Conservation (phyloP, 2,329 filamentous ascomycete genomes). For the Paraphoma chrysanthemicola region DNA sequence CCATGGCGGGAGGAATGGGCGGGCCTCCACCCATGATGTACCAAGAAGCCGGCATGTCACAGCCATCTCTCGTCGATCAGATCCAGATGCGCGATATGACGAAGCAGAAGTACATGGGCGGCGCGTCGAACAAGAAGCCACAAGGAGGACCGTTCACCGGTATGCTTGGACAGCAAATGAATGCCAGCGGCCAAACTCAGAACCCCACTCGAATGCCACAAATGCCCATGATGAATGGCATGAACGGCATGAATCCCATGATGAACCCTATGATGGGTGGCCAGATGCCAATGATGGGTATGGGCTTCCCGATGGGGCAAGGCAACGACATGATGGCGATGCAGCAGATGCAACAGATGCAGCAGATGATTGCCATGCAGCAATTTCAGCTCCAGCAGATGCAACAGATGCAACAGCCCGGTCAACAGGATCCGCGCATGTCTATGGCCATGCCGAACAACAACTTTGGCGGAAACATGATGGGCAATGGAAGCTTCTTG, state of each 20-base stretch:
- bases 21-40: conserved; percentile 33
- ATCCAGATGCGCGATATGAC: conserved; percentile 46
- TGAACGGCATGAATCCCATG: conserved; percentile 27
- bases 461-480: conserved; percentile 26
- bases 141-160: conserved; percentile 44
- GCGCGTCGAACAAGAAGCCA: conserved; percentile 41
- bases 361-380: conserved; percentile 44
- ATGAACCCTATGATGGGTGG: conserved; percentile 32
- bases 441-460: conserved; percentile 32
- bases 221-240: conserved; percentile 35
- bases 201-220: conserved; percentile 35
- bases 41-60: conserved; percentile 37
- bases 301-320: conserved; percentile 71
- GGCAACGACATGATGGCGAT: conserved; percentile 79
- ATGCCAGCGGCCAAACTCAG: conserved; percentile 25
- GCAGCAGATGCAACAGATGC: conserved; percentile 76
- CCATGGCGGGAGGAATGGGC: conserved; percentile 23
- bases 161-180: conserved; percentile 43
- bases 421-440: conserved; percentile 32
- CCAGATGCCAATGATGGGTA: conserved; percentile 40
- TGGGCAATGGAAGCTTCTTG: conserved; percentile 33
- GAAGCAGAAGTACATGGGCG: conserved; percentile 46
- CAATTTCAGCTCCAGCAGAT: conserved; percentile 69
- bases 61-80: conserved; percentile 45
- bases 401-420: conserved; percentile 41